Percentiles rank a stretch among this genome's conserved stretches.
Conservation (phyloP, 148 eudicot genomes). For the Fagopyrum homotropicum region DNA sequence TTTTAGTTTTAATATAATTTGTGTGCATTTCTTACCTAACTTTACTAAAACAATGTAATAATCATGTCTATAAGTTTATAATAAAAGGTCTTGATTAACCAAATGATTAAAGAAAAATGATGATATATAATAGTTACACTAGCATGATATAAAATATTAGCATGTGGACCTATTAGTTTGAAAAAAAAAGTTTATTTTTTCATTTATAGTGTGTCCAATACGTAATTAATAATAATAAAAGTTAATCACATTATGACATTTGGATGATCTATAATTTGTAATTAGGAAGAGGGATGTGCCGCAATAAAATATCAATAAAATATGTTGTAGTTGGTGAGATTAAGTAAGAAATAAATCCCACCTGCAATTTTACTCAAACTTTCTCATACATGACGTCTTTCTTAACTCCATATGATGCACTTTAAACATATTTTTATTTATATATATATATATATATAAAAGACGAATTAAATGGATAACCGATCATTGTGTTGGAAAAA, state of each 20-base stretch:
- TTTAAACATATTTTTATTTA: neutral
- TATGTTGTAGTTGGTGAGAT: neutral
- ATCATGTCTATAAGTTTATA: neutral
- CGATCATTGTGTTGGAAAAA: too few species aligned
- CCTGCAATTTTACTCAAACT: neutral
- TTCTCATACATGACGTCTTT: neutral
- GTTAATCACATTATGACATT: neutral
- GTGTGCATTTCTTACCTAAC: too few species aligned
- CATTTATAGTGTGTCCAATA: too few species aligned
- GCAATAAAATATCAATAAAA: neutral
- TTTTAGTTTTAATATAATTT: too few species aligned
- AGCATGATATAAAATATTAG: neutral
- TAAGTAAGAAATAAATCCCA: neutral
- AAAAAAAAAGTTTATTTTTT: neutral
- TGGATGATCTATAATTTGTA: neutral
- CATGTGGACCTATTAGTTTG: neutral
- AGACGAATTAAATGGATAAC: too few species aligned
- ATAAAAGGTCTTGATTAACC: neutral
- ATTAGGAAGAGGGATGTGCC: neutral
- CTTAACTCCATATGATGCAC: neutral
- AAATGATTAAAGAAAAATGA: neutral
- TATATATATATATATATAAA: too few species aligned
- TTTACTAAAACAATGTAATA: too few species aligned
- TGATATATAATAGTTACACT: neutral
- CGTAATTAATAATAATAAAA: too few species aligned